Percentiles rank a stretch among this genome's conserved stretches.
Evolutionary conservation across 257 asterid genomes (phyloP).

Genomic region (Lantana camara): DNA sequence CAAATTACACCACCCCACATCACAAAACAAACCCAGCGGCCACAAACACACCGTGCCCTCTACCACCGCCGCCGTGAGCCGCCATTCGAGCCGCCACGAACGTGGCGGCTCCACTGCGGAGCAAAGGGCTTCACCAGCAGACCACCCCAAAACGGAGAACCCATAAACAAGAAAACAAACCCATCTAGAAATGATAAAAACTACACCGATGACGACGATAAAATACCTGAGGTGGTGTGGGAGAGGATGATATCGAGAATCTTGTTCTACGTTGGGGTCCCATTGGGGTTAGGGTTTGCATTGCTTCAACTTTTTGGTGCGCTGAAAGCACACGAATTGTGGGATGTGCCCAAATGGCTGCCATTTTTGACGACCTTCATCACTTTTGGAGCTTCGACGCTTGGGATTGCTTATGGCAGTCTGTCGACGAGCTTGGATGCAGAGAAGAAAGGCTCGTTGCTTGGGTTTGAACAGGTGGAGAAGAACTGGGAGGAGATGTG

Average conservation of each 20-base stretch:
- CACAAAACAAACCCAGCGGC: conserved; percentile 32
- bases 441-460: conserved; percentile 57
- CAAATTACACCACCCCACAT: conserved; percentile 30
- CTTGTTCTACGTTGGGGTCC: conserved; percentile 58
- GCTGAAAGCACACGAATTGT: conserved; percentile 37
- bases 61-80: conserved; percentile 21
- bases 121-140: conserved; percentile 63
- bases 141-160: conserved; percentile 26
- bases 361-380: conserved; percentile 58
- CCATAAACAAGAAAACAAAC: conserved; percentile 18
- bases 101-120: conserved; percentile 54
- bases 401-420: conserved; percentile 75
- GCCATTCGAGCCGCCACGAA: conserved; percentile 26
- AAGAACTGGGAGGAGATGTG: conserved; percentile 83
- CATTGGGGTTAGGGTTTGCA: conserved; percentile 49
- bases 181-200: neutral
- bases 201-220: conserved; percentile 46
- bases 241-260: conserved; percentile 66
- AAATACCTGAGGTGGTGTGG: conserved; percentile 63
- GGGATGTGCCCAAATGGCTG: conserved; percentile 72
- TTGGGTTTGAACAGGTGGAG: conserved; percentile 73
- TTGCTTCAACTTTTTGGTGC: conserved; percentile 42
- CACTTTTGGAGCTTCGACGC: conserved; percentile 69
- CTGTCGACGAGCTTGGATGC: conserved; percentile 74
- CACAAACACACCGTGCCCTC: conserved; percentile 31